Percentiles rank a stretch among this genome's conserved stretches.
Evolutionary conservation across 495 filamentous ascomycete genomes (phyloP).

Genomic region (Neurospora sublineolata): DNA sequence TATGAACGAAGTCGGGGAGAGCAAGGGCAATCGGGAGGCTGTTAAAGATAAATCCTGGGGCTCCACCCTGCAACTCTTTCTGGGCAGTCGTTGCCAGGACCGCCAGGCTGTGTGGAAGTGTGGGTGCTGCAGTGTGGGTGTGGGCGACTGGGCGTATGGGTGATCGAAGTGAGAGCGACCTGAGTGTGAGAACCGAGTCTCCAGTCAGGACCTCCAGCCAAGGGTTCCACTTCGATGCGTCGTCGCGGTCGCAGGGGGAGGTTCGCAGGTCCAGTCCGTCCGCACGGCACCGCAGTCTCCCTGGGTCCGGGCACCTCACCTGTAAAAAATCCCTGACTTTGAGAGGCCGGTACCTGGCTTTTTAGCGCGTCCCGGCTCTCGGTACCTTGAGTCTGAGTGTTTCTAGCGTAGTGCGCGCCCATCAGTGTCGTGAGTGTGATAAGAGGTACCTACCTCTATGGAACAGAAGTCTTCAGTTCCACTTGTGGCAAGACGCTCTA

Average conservation of each 20-base stretch:
- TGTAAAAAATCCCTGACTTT: background rate
- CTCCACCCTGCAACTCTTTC: slow-evolving; percentile 14
- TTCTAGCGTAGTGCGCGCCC: background rate
- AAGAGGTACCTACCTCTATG: no score
- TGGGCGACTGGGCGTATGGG: background rate
- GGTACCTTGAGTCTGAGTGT: background rate
- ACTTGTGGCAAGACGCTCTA: background rate
- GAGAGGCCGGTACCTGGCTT: background rate
- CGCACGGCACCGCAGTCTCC: background rate
- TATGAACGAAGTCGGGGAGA: slow-evolving; percentile 14
- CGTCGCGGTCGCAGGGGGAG: background rate
- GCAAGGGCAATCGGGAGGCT: slow-evolving; percentile 3
- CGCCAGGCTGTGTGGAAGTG: background rate
- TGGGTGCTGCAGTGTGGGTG: background rate
- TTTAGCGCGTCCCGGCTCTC: background rate
- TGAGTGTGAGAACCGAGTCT: background rate
- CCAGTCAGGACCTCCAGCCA: background rate
- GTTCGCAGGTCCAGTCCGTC: background rate
- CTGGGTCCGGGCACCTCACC: background rate
- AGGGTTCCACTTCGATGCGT: background rate
- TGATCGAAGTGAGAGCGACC: background rate
- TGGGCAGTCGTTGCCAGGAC: background rate
- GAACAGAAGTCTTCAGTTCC: background rate
- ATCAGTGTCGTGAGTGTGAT: background rate
- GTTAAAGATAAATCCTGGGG: slow-evolving; percentile 24